Percentiles rank a stretch among this genome's conserved stretches.
phyloP scores from a whole-genome alignment of 2,329 filamentous ascomycete species.

The Fusarium anthophilum region DNA sequence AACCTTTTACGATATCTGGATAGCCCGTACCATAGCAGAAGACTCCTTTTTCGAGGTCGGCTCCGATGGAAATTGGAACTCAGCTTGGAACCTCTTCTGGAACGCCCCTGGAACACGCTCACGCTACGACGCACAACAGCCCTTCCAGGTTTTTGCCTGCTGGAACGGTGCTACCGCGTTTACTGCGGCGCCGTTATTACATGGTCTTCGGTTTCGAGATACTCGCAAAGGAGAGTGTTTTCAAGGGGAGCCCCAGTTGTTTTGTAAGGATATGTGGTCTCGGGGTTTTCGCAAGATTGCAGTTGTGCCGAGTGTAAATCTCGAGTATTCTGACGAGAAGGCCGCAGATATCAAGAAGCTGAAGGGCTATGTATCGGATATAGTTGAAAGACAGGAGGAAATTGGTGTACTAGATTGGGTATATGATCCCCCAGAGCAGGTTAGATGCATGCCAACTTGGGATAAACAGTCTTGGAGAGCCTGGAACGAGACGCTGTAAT shows the following conservation, averaged over 20 bases:
- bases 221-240: conserved; percentile 55
- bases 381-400: conserved; percentile 42
- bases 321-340: conserved; percentile 61
- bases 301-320: conserved; percentile 63
- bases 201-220: conserved; percentile 57
- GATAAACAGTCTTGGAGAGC: conserved; percentile 53
- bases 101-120: conserved; percentile 49
- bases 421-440: conserved; percentile 53
- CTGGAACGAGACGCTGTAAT: conserved; percentile 45
- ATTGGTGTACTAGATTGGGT: conserved; percentile 54
- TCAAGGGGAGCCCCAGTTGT: conserved; percentile 64
- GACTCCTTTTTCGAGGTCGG: conserved; percentile 66
- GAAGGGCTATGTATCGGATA: conserved; percentile 59
- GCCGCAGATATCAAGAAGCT: conserved; percentile 57
- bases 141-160: conserved; percentile 69
- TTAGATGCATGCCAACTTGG: conserved; percentile 59
- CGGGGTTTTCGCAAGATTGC: conserved; percentile 61
- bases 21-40: conserved; percentile 61
- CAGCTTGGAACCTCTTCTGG: conserved; percentile 62
- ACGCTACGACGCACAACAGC: conserved; percentile 49
- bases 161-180: conserved; percentile 67
- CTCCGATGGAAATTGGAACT: conserved; percentile 58
- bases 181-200: conserved; percentile 57
- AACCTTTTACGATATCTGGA: conserved; percentile 68
- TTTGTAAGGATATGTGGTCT: conserved; percentile 67